Evolutionary conservation across 257 asterid species (phyloP).

Genomic region (Buddleja alternifolia): DNA sequence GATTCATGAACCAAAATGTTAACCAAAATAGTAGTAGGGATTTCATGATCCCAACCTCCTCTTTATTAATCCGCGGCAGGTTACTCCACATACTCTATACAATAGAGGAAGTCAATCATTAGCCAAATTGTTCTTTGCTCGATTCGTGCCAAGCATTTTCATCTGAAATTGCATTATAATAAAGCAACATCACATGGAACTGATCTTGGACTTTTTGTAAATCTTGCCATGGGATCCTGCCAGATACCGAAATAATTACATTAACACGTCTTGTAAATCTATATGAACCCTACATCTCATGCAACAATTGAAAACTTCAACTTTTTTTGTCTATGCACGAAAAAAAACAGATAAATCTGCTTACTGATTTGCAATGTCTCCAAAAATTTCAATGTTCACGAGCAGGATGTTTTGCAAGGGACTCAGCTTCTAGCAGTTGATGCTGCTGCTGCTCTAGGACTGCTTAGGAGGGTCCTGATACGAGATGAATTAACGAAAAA

Average conservation of each 20-base stretch:
- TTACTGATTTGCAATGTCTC: conserved; percentile 1
- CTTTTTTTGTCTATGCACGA: conserved; percentile 16
- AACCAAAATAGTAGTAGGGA: neutral
- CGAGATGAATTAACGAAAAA: conserved; percentile 91
- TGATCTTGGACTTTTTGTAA: conserved; percentile 5
- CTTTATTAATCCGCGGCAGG: neutral
- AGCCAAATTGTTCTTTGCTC: neutral
- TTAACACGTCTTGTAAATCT: neutral
- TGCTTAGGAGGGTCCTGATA: conserved; percentile 69
- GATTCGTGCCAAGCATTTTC: neutral
- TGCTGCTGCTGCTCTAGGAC: conserved; percentile 81
- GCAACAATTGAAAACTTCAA: neutral
- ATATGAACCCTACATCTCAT: conserved; percentile 1
- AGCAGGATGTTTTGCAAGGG: conserved; percentile 96
- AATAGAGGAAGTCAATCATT: neutral
- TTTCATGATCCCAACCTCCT: neutral
- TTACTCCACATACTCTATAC: neutral
- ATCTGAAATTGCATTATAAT: no score
- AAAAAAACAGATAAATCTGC: no score
- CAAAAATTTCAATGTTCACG: conserved; percentile 11
- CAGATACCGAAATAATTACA: neutral
- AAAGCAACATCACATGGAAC: no score
- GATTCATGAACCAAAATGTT: neutral
- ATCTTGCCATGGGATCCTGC: conserved; percentile 1
- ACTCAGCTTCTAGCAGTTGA: conserved; percentile 98